phyloP scores from a whole-genome alignment of 2,329 filamentous ascomycete genomes.

The Dactylella cylindrospora region DNA sequence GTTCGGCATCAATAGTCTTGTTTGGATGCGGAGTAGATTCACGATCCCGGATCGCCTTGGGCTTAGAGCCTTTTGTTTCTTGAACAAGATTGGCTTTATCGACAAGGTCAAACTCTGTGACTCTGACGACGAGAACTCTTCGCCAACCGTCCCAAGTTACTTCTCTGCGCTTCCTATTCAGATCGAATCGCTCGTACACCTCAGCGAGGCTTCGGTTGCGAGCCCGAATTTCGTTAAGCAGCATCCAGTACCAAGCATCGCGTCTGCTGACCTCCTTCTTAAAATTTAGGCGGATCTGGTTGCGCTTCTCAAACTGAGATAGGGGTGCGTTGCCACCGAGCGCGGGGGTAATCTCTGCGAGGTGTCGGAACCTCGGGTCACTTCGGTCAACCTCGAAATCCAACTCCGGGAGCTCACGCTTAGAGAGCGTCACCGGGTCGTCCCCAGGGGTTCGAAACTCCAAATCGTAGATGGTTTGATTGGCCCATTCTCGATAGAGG shows the following conservation, averaged over 20 bases:
- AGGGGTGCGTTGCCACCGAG: conserved; percentile 6
- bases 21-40: too few species aligned
- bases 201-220: conserved; percentile 30
- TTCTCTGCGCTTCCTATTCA: conserved; percentile 31
- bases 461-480: conserved; percentile 41
- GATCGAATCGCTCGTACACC: conserved; percentile 20
- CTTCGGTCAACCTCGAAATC: conserved; percentile 40
- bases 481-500: conserved; percentile 15
- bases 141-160: conserved; percentile 26
- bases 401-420: conserved; percentile 18
- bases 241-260: conserved; percentile 34
- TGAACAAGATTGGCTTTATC: too few species aligned
- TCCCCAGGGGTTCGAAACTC: conserved; percentile 23
- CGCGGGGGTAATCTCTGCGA: conserved; percentile 18
- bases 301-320: neutral
- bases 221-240: conserved; percentile 26
- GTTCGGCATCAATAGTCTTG: too few species aligned
- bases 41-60: too few species aligned
- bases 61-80: too few species aligned
- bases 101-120: too few species aligned
- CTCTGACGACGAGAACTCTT: conserved; percentile 21
- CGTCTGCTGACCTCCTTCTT: conserved; percentile 22
- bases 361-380: conserved; percentile 35
- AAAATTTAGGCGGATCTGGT: conserved; percentile 7
- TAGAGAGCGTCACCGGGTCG: conserved; percentile 3